These are phyloP conservation scores for Trichaptum fuscoviolaceum DNA, from an alignment of 768 basidiomycete species.

Conservation along the genomic window DNA sequence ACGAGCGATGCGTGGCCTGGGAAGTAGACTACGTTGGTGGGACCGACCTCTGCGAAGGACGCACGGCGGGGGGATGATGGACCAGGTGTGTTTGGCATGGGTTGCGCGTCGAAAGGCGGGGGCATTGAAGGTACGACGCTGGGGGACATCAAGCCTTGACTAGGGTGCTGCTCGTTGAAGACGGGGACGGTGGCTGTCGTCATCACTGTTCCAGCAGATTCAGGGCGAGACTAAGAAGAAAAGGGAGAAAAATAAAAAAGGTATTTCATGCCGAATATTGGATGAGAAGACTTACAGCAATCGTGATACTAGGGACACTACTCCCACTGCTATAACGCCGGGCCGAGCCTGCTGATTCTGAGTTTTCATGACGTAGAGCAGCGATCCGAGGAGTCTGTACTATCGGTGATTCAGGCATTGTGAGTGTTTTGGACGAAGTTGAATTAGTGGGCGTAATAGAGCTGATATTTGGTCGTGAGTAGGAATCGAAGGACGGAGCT, in stretches of 20 bases:
- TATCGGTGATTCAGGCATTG: background rate
- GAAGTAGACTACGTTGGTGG: background rate
- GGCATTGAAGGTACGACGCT: background rate
- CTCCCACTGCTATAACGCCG: background rate
- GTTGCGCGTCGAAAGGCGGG: slow-evolving; percentile 1
- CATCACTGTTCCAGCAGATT: background rate
- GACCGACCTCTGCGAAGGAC: background rate
- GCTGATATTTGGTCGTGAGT: background rate
- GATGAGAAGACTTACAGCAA: background rate
- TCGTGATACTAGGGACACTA: background rate
- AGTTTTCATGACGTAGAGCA: background rate
- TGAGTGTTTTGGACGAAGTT: background rate
- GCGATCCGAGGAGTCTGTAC: background rate
- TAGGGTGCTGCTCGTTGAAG: background rate
- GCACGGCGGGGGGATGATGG: background rate
- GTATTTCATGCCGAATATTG: background rate
- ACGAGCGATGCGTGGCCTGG: background rate
- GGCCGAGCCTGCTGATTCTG: background rate
- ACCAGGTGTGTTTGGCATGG: background rate
- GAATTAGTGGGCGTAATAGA: background rate
- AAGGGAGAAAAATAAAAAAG: background rate
- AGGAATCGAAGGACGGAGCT: background rate
- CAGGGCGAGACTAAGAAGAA: slow-evolving; percentile 1
- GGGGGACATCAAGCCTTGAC: background rate
- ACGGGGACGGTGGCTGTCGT: background rate